Evolutionary conservation across 208 protist species (phyloP), one percentile per base, ranked within the genome.

Genomic region (Zelonia costaricensis): DNA sequence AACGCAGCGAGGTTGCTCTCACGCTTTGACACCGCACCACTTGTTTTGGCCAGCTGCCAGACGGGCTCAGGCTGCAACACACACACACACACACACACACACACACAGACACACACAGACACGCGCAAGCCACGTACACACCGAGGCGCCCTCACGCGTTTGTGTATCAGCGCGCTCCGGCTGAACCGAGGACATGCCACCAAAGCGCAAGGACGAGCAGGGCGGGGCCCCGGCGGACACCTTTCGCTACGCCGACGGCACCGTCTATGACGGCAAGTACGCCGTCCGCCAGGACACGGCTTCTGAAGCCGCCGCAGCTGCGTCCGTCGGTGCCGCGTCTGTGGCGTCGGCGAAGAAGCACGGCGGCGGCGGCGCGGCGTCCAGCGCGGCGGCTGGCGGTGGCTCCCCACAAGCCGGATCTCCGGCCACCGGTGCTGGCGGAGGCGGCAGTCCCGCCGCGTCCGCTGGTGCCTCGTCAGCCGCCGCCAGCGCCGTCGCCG

Each of bases 171-270:
- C 49, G 8, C 33, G 23, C 22, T 18, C n/a, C 27, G 3, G 31
- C 30, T 13, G 31, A 27, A 18, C 25, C 30, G 35, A 42, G 36
- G 39, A 42, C 30, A 87, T 87, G 80, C 75, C 84, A 5, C 63
- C 76, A 10, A 95, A 85, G 46, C 74, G 79, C 69, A 87, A 87
- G 38, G 85, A 93, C 12, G 86, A 92, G 12, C 68, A 67, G 40
- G 77, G 78, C 10, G 84, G 91, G 54, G 76, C 84, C 48, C 65
- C 63, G 20, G 55, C 74, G 13, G 72, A 72, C 25, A 69, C 28
- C 28, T 90, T 93, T 76, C 69, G 66, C 43, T 86, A 78, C 52
- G 36, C 64, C 35, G 84, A 91, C 60, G 82, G 86, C n/a, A 91
- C 78, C 67, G 36, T 69, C 8, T 95, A 92, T 66, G 77, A 85